These are phyloP conservation scores for Omphalotus guepiniiformis DNA, from an alignment of 768 basidiomycete genomes.

Conservation along the genomic window DNA sequence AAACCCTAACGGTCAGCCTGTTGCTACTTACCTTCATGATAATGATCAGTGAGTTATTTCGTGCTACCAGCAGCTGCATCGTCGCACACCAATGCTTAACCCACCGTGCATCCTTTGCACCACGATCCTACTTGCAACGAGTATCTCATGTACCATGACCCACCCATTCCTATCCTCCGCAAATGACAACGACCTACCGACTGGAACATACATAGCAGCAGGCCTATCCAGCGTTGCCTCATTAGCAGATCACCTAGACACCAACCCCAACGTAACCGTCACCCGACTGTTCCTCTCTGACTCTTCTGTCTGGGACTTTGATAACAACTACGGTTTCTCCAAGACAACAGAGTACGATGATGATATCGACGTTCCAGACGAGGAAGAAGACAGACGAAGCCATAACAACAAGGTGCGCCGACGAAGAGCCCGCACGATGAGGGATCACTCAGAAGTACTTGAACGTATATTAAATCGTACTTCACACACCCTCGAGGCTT, in stretches of 20 bases:
- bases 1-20: too few species aligned
- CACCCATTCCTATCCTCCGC: not conserved
- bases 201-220: conserved; percentile 10
- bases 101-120: too few species aligned
- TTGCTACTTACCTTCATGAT: too few species aligned
- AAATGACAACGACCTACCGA: conserved; percentile 6
- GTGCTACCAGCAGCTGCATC: too few species aligned
- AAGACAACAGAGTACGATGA: not conserved
- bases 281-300: conserved; percentile 11
- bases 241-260: conserved; percentile 11
- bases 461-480: conserved; percentile 11
- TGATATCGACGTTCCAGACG: not conserved
- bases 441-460: conserved; percentile 7
- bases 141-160: too few species aligned
- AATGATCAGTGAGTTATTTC: too few species aligned
- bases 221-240: conserved; percentile 3
- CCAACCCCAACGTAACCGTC: conserved; percentile 6
- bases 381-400: conserved; percentile 1
- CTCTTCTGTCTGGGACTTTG: conserved; percentile 9
- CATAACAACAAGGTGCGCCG: conserved; percentile 8
- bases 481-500: conserved; percentile 11
- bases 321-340: conserved; percentile 10
- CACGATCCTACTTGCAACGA: too few species aligned
- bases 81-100: too few species aligned
- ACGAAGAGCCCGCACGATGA: not conserved